A percentile compares a stretch with the other conserved stretches of the same genome.
These are phyloP conservation scores for Curvularia hawaiiensis DNA, from an alignment of 2,329 filamentous ascomycete genomes.

Conservation along the genomic window DNA sequence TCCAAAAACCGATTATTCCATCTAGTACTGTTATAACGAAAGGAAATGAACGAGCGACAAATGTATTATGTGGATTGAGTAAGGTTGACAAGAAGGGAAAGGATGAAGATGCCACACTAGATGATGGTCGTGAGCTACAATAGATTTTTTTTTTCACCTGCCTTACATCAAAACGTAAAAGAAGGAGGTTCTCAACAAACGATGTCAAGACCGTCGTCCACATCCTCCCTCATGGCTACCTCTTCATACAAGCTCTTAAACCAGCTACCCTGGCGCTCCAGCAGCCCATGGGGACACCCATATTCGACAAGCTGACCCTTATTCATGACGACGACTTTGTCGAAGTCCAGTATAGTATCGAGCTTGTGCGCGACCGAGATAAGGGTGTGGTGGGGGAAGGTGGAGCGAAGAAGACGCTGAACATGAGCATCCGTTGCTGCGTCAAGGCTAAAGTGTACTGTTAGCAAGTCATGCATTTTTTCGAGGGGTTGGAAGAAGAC, in stretches of 20 bases:
- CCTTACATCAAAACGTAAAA: not conserved
- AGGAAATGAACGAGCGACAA: not conserved
- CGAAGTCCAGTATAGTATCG: conserved; percentile 61
- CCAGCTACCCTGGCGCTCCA: conserved; percentile 38
- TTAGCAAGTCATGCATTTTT: conserved; percentile 4
- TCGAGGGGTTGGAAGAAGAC: conserved; percentile 1
- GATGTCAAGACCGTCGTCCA: conserved; percentile 3
- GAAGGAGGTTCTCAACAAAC: not conserved
- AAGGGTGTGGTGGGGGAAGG: conserved; percentile 63
- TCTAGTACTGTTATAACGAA: not conserved
- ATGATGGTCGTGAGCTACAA: not conserved
- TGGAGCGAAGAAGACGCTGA: conserved; percentile 60
- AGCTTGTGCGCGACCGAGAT: conserved; percentile 63
- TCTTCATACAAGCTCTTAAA: conserved; percentile 42
- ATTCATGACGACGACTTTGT: conserved; percentile 59
- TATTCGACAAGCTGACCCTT: conserved; percentile 55
- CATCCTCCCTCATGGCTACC: conserved; percentile 5
- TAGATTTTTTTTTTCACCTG: not conserved
- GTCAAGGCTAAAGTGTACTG: conserved; percentile 55
- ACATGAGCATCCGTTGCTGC: conserved; percentile 62
- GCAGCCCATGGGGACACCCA: conserved; percentile 35
- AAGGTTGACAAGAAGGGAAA: not conserved
- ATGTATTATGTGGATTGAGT: not conserved
- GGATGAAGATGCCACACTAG: not conserved
- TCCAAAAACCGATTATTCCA: not conserved